phyloP scores from a whole-genome alignment of 345 rosid species.

The Moricandia moricandioides region DNA sequence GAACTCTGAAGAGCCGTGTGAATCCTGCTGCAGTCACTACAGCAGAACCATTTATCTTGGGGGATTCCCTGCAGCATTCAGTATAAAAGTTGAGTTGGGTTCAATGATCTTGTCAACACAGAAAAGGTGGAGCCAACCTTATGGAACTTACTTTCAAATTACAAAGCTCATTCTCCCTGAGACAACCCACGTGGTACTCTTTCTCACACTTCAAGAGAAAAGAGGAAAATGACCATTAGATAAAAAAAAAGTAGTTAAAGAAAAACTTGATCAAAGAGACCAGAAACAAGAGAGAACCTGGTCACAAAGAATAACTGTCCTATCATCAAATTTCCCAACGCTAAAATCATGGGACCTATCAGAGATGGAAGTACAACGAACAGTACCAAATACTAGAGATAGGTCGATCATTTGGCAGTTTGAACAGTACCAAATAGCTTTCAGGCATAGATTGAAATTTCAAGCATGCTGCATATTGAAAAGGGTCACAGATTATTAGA shows the following conservation, averaged over 20 bases:
- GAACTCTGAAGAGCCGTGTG: slow-evolving; percentile 50
- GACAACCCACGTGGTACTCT: slow-evolving; percentile 89
- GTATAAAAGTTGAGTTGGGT: not conserved
- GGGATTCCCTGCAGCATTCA: slow-evolving; percentile 28
- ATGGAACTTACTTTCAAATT: slow-evolving; percentile 56
- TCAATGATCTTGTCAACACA: slow-evolving; percentile 11
- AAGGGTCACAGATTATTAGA: slow-evolving; percentile 21
- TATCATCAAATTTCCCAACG: slow-evolving; percentile 55
- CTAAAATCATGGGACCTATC: slow-evolving; percentile 71
- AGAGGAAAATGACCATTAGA: slow-evolving; percentile 13
- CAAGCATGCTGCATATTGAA: slow-evolving; percentile 69
- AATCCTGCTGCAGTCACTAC: slow-evolving; percentile 64
- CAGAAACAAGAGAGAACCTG: slow-evolving; percentile 54
- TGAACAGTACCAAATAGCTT: slow-evolving; percentile 71
- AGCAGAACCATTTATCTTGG: slow-evolving; percentile 74
- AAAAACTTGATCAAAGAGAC: not conserved
- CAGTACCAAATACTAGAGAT: too few species aligned
- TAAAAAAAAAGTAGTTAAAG: not conserved
- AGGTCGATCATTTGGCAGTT: slow-evolving; percentile 53
- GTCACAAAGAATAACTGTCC: slow-evolving; percentile 85
- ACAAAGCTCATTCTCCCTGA: slow-evolving; percentile 59
- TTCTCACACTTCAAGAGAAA: slow-evolving; percentile 65
- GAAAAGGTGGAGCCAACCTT: not conserved
- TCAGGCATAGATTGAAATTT: slow-evolving; percentile 53
- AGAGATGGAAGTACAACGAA: slow-evolving; percentile 14